These are phyloP conservation scores for Penicillium oxalicum DNA, from an alignment of 2,329 filamentous ascomycete species.

Conservation along the genomic window DNA sequence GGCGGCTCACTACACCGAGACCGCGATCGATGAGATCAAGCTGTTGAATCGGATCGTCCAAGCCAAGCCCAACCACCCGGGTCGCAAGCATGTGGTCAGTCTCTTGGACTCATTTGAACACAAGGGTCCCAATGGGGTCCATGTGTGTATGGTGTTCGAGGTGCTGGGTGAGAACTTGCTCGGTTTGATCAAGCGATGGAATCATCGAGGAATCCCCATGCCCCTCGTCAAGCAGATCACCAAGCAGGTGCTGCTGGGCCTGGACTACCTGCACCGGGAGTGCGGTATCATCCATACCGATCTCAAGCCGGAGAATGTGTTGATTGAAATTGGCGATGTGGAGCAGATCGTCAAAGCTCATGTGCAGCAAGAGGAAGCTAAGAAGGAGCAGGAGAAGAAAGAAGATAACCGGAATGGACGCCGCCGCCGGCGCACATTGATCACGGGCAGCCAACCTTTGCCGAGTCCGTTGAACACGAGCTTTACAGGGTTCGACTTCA, in stretches of 20 bases:
- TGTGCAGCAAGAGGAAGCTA: constrained; percentile 63
- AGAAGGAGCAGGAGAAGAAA: constrained; percentile 62
- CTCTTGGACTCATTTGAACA: constrained; percentile 96
- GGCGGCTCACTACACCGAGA: constrained; percentile 97
- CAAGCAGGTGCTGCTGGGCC: constrained; percentile 89
- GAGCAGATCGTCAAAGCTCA: constrained; percentile 97
- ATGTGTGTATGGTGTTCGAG: constrained; percentile 99
- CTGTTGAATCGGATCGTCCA: constrained; percentile 93
- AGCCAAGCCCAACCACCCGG: constrained; percentile 89
- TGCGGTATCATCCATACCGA: constrained; percentile 99
- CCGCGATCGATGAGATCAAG: constrained; percentile 98
- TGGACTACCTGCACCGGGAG: constrained; percentile 95
- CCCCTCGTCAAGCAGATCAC: constrained; percentile 96
- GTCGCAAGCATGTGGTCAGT: constrained; percentile 91
- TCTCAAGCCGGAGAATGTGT: constrained; percentile 93
- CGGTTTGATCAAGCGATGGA: constrained; percentile 96
- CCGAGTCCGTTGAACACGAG: constrained; percentile 89
- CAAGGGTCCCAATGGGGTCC: constrained; percentile 90
- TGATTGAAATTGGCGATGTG: constrained; percentile 98
- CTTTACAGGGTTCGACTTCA: constrained; percentile 70
- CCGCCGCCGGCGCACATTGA: constrained; percentile 81
- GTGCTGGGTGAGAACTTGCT: constrained; percentile 92
- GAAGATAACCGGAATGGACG: constrained; percentile 90
- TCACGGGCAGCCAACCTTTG: constrained; percentile 92
- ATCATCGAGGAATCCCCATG: constrained; percentile 95